These are phyloP conservation scores for Volvariella volvacea DNA, from an alignment of 1,284 basidiomycete genomes.

Conservation along the genomic window DNA sequence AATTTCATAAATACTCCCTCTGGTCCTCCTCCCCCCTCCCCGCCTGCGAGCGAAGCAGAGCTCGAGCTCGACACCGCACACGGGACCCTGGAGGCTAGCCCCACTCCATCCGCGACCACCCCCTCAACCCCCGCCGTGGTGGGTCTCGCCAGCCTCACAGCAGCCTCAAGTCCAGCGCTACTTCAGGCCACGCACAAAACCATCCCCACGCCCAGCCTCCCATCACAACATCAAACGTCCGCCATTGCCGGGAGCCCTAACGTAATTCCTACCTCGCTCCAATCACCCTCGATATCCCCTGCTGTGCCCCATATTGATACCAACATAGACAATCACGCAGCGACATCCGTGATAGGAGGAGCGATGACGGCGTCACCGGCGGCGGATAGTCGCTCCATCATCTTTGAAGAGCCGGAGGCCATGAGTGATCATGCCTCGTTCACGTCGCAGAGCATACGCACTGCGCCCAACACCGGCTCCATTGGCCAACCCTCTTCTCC, in stretches of 20 bases:
- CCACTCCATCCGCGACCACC: conserved; percentile 1
- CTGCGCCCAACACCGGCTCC: not conserved
- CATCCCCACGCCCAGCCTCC: no score
- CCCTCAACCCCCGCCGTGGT: not conserved
- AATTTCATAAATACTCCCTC: conserved; percentile 21
- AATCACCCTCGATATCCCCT: conserved; percentile 5
- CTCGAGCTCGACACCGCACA: conserved; percentile 31
- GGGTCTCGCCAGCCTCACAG: not conserved
- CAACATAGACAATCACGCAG: no score
- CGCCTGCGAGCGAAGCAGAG: conserved; percentile 44
- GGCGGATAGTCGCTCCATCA: no score
- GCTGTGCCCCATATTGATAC: conserved; percentile 6
- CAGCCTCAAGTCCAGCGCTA: not conserved
- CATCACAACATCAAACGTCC: no score
- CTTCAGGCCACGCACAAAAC: no score
- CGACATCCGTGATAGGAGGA: no score
- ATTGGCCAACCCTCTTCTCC: conserved; percentile 16
- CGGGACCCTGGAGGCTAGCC: conserved; percentile 7
- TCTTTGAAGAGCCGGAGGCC: no score
- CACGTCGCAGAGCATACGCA: not conserved
- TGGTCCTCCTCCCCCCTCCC: conserved; percentile 61
- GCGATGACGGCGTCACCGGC: not conserved
- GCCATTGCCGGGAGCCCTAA: no score
- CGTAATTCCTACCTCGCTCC: no score
- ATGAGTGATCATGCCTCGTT: no score